A percentile compares a stretch with the other conserved stretches of the same genome.
These are phyloP conservation scores for Cryptosporidium canis DNA, from an alignment of 169 alveolate species.

Conservation along the genomic window DNA sequence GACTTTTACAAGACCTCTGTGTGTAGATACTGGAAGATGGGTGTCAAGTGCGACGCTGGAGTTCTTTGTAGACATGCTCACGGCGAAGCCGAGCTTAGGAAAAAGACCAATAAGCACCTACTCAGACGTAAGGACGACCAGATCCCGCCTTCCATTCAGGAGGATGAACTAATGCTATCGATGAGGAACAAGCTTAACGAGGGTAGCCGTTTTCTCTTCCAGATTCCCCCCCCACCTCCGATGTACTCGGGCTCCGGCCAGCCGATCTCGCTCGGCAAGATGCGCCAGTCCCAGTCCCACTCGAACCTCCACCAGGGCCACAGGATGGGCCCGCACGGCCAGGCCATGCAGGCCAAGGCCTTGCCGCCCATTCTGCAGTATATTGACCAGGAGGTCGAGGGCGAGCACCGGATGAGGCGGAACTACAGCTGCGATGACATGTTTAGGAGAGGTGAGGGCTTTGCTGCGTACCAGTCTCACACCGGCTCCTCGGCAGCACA, in stretches of 20 bases:
- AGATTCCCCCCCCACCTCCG: slow-evolving; percentile 30
- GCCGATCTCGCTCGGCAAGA: neutral
- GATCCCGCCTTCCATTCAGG: neutral
- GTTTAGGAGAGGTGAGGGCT: neutral
- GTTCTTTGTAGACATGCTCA: slow-evolving; percentile 80
- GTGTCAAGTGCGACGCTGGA: slow-evolving; percentile 78
- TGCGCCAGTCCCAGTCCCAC: neutral
- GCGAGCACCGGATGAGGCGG: neutral
- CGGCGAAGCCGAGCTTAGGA: slow-evolving; percentile 75
- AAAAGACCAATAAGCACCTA: slow-evolving; percentile 1
- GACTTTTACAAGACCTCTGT: slow-evolving; percentile 79
- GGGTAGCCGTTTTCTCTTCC: neutral
- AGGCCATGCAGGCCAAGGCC: neutral
- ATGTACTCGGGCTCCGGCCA: neutral
- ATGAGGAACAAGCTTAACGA: neutral
- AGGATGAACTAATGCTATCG: neutral
- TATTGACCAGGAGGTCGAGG: neutral
- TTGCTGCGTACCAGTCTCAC: neutral
- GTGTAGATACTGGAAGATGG: slow-evolving; percentile 80
- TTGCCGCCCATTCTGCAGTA: neutral
- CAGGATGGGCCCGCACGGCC: neutral
- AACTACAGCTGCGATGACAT: slow-evolving; percentile 5
- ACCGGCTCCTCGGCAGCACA: neutral
- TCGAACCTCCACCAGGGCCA: neutral
- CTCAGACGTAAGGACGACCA: slow-evolving; percentile 22